Conservation (phyloP, 1,139 yeast species). For the Diutina mesorugosa region DNA sequence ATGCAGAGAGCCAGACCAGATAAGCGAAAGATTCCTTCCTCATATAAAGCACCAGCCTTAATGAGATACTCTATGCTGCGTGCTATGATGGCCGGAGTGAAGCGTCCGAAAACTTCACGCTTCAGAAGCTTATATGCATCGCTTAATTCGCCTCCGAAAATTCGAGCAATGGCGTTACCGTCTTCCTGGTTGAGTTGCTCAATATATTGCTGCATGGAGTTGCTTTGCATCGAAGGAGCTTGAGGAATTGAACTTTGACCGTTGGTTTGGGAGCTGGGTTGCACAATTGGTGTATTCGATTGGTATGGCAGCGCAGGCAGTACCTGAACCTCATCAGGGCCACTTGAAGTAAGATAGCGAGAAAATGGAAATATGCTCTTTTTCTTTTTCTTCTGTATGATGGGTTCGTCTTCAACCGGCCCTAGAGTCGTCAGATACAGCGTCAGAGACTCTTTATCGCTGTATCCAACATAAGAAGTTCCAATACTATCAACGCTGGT, state of each 20-base stretch:
- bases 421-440: background rate
- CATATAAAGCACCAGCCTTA: constrained; percentile 59
- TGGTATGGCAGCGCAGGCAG: constrained; percentile 9
- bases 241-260: background rate
- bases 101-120: constrained; percentile 27
- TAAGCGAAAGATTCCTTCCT: constrained; percentile 84
- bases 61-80: constrained; percentile 65
- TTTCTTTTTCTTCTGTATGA: constrained; percentile 32
- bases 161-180: constrained; percentile 16
- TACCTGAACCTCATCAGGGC: constrained; percentile 4
- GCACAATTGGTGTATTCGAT: constrained; percentile 1
- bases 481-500: constrained; percentile 12
- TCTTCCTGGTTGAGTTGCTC: constrained; percentile 28
- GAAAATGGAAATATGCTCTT: constrained; percentile 46
- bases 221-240: background rate
- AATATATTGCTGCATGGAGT: constrained; percentile 21
- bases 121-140: constrained; percentile 40
- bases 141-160: constrained; percentile 58
- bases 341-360: constrained; percentile 16
- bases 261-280: background rate
- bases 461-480: background rate
- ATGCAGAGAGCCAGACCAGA: constrained; percentile 84
- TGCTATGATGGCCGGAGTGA: constrained; percentile 66
- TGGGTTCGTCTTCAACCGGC: background rate
- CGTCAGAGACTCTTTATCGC: background rate